A percentile compares a stretch with the other conserved stretches of the same genome.
Conservation (phyloP, 31 red algal species). For the Bonnemaisonia californica region DNA sequence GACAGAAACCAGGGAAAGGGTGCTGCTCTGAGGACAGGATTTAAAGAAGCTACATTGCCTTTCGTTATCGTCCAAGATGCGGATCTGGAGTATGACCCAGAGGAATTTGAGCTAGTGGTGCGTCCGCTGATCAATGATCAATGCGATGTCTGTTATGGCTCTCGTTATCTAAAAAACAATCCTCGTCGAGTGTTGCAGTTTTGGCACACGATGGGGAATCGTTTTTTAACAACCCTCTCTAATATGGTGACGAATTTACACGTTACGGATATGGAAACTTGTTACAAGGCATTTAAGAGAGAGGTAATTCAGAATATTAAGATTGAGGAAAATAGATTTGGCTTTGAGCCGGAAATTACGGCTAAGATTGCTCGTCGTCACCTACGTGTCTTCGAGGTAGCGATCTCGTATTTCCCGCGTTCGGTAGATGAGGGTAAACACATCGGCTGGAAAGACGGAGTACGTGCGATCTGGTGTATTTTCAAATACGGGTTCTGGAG, state of each 20-base stretch:
- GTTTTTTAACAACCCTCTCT: background rate
- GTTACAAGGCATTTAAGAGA: background rate
- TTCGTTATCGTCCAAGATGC: conserved; percentile 15
- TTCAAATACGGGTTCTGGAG: too few species aligned
- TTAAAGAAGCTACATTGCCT: background rate
- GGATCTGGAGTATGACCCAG: conserved; percentile 9
- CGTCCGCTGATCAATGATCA: background rate
- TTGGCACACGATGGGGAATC: conserved; percentile 10
- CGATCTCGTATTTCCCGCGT: background rate
- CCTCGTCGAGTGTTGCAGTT: background rate
- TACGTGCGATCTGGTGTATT: conserved; percentile 4
- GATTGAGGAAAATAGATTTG: background rate
- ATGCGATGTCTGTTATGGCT: background rate
- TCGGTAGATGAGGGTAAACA: background rate
- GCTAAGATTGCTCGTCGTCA: background rate
- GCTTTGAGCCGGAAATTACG: conserved; percentile 6
- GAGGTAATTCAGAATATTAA: conserved; percentile 1
- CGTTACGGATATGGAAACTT: conserved; percentile 10
- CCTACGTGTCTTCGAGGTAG: background rate
- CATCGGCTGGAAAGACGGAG: background rate
- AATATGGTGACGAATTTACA: conserved; percentile 13
- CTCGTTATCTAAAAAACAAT: background rate
- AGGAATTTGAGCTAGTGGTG: background rate
- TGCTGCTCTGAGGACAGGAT: background rate
- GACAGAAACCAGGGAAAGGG: background rate